Evolutionary conservation across 2,329 filamentous ascomycete genomes (phyloP), one percentile per base, ranked within the genome.

Genomic region (Fusarium neocosmosporiellum): DNA sequence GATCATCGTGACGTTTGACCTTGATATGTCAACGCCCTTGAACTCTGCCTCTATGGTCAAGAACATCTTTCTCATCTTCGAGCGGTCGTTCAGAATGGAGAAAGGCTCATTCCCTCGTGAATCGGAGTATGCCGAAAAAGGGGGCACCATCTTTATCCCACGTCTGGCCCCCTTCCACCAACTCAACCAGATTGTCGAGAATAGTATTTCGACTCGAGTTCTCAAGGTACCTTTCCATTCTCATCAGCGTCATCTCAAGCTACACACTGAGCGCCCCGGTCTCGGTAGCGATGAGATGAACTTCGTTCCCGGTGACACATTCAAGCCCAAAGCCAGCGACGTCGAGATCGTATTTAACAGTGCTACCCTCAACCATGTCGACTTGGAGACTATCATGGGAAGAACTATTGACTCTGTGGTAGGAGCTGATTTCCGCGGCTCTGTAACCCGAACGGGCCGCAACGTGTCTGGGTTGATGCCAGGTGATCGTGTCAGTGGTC

Each of bases 161-260:
- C 83, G 87, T 5, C 78, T 89, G 3, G 74, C 79, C 48, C 83
- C 84, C 0, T 67, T 87, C 2, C 37, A 66, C 2, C 36, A 69
- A 1, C 72, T 89, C 31, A 89, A 88, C 68, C 74, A 75, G 7
- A 66, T 85, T n/a, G 83, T 89, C 2, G 86, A 88, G 70, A 74
- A 78, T 37, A 71, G 75, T 1, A 46, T 60, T 16, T 55, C 55
- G 7, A 58, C 64, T 1, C 57, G 68, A 2, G 58, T 63, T 13
- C 41, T 60, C 5, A 53, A 73, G 31, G 66, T 65, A 5, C 41
- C 64, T 0, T 82, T 83, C 36, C 58, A 74, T n/a, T 27, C 48
- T 9, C 43, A 65, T 4, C 61, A 43, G 7, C 54, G 46, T 1
- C 65, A 70, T 4, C 63, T 79, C 18, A 68, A 78, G 48, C 71